Base-by-base conservation (phyloP, 371 early-diverging fungal genomes). In the Mortierella sp. region DNA sequence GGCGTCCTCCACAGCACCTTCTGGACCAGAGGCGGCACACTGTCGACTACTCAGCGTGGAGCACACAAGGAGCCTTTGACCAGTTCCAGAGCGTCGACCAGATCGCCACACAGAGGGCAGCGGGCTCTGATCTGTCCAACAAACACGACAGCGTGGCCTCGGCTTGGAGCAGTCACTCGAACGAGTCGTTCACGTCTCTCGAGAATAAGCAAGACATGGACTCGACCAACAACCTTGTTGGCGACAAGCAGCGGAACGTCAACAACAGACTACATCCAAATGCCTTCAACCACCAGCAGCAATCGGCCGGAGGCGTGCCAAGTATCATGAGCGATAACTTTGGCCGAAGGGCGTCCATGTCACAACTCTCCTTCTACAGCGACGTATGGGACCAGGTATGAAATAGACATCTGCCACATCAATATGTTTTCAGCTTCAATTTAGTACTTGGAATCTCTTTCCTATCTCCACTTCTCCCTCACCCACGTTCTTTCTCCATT, bases 331-430 rank as follows among this genome's bases (percentile, higher is more conserved):
- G 16, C 11, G 82, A 82, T 11, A 61, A 24, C 34, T 61, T 78
- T 69, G 75, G 57, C 4, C 67, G 82, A 40, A 77, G 78, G 43
- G 78, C 78, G n/a, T 78, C 82, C 61, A 78, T 75, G 64, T 75
- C 82, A 8, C 78, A 82, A 24, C 72, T 75, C 37, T 74, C 78
- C 24, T 54, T 72, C 50, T 57, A 50, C 53, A 31, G 50, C 8
- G 67, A 67, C 24, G n/a, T 72, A 6, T 77, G 74, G 78, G 75
- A 67, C 40, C 77, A 82, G 82, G 82, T 82, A 78, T 37, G 75
- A 21, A 13, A 13, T 3, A 16, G 16, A 50, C 16, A 16, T 10
- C 11, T 16, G 16, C 1, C 50, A 13, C 3, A 16, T 31, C 26
- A 19, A 19, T n/a, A 26, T 13, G 13, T 50, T 50, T 40, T 40